Conservation (phyloP, 352 stramenopile genomes). For the Chrysophaeum taylorii region DNA sequence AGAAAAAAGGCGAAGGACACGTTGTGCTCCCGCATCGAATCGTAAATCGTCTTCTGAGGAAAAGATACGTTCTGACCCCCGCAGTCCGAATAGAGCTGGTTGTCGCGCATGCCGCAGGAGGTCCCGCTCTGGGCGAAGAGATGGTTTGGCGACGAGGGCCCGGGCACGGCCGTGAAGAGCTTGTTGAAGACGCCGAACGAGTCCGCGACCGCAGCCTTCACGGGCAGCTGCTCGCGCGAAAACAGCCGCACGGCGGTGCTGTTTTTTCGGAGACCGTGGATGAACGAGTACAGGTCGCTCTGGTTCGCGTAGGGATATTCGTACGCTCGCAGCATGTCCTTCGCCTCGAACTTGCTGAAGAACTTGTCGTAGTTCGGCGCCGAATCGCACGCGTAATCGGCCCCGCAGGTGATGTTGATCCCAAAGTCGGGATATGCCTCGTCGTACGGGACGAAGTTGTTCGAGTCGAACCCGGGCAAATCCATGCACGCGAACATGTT, state of each 20-base stretch:
- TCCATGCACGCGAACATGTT: conserved; percentile 23
- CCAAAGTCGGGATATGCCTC: neutral
- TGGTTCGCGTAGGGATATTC: neutral
- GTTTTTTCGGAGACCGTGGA: neutral
- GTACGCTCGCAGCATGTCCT: neutral
- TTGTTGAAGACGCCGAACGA: conserved; percentile 27
- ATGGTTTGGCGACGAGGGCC: conserved; percentile 26
- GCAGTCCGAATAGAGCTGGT: conserved; percentile 8
- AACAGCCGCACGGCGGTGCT: conserved; percentile 23
- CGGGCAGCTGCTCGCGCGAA: conserved; percentile 19
- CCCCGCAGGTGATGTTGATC: neutral
- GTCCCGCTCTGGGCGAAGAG: conserved; percentile 23
- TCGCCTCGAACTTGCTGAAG: neutral
- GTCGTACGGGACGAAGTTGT: neutral
- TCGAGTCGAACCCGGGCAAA: conserved; percentile 20
- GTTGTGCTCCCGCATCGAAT: conserved; percentile 21
- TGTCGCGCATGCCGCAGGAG: conserved; percentile 9
- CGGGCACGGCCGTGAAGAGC: conserved; percentile 24
- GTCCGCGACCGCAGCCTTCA: conserved; percentile 16
- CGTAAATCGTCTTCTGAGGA: conserved; percentile 26
- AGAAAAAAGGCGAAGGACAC: too few species aligned
- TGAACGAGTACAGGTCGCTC: neutral
- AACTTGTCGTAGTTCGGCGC: neutral
- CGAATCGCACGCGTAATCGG: neutral
- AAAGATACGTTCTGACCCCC: neutral